Percentiles rank a stretch among this genome's conserved stretches.
phyloP scores from a whole-genome alignment of 2,329 filamentous ascomycete genomes.

The Sphaerulina musiva region DNA sequence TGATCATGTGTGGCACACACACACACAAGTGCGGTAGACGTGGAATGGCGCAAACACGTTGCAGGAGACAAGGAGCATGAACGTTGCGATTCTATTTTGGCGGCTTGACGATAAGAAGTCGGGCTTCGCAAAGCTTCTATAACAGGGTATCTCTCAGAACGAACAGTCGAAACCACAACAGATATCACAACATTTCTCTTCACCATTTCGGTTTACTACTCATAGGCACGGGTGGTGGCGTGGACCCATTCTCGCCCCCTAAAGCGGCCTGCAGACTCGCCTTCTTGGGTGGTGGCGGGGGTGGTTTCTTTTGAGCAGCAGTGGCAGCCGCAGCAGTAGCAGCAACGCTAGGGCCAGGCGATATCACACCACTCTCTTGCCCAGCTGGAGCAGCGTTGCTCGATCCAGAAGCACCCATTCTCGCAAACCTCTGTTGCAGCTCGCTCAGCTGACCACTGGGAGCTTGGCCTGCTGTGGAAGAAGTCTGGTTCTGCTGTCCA shows the following conservation, averaged over 20 bases:
- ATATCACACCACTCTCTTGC: slow-evolving; percentile 25
- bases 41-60: too few relatives aligned
- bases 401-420: slow-evolving; percentile 39
- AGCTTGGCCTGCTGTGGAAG: slow-evolving; percentile 8
- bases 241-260: slow-evolving; percentile 18
- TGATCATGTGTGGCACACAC: too few relatives aligned
- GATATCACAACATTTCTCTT: neutral
- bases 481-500: slow-evolving; percentile 6
- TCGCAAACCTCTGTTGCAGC: slow-evolving; percentile 60
- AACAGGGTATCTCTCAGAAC: too few relatives aligned
- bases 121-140: too few relatives aligned
- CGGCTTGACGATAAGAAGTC: too few relatives aligned
- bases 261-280: slow-evolving; percentile 39
- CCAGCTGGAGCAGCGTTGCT: slow-evolving; percentile 9
- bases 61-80: too few relatives aligned
- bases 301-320: slow-evolving; percentile 45
- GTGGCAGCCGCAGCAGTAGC: slow-evolving; percentile 24
- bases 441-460: slow-evolving; percentile 51
- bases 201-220: slow-evolving; percentile 48
- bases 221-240: slow-evolving; percentile 52
- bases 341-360: too few relatives aligned
- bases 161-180: neutral
- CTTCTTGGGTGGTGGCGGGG: slow-evolving; percentile 56
- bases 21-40: too few relatives aligned
- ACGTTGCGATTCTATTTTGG: too few relatives aligned